phyloP scores from a whole-genome alignment of 2,329 filamentous ascomycete species.

The Aspergillus neoniger region DNA sequence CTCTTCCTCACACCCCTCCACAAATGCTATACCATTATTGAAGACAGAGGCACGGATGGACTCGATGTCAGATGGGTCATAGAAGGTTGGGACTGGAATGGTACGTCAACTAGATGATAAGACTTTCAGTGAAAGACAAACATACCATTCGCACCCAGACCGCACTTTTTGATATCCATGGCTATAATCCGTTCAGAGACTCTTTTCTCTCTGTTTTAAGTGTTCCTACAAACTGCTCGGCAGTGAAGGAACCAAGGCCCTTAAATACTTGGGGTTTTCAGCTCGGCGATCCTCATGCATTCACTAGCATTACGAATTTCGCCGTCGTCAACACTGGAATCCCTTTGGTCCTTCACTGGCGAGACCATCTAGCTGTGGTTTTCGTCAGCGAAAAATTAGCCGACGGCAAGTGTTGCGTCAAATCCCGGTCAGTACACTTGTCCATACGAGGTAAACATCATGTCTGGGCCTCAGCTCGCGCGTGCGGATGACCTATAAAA shows the following conservation, averaged over 20 bases:
- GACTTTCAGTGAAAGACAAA: background rate
- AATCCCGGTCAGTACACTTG: background rate
- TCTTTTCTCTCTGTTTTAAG: background rate
- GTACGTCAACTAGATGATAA: background rate
- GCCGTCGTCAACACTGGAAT: too few relatives aligned
- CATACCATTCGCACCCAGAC: constrained; percentile 10
- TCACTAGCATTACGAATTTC: too few relatives aligned
- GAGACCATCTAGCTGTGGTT: too few relatives aligned
- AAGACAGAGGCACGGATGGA: constrained; percentile 11
- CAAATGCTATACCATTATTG: constrained; percentile 14
- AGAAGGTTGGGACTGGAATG: constrained; percentile 9
- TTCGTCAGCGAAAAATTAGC: background rate
- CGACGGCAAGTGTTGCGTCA: background rate
- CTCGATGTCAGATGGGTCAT: constrained; percentile 6
- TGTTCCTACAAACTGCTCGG: too few relatives aligned
- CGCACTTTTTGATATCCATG: constrained; percentile 8
- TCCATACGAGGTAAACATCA: too few relatives aligned
- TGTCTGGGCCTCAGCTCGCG: too few relatives aligned
- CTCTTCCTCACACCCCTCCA: constrained; percentile 12
- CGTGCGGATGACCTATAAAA: background rate
- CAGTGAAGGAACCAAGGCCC: too few relatives aligned
- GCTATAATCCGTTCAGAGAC: background rate
- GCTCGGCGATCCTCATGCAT: too few relatives aligned
- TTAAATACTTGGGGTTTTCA: too few relatives aligned
- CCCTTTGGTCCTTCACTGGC: too few relatives aligned